Conservation (phyloP, 139 green algal species). For the Closterium sp. region DNA sequence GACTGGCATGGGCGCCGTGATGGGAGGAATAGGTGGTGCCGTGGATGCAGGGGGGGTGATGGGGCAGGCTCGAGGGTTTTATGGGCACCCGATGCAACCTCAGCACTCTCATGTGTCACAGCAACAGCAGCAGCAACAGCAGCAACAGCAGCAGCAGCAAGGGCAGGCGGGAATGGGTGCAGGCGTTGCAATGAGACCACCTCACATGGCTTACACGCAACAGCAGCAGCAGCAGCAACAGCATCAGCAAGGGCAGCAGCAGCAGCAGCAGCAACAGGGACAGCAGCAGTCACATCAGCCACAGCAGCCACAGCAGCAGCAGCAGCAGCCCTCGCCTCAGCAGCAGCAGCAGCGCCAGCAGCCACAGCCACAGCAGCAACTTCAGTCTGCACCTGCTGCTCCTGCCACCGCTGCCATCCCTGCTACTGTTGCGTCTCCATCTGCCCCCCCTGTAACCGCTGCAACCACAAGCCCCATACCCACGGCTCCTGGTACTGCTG, state of each 20-base stretch:
- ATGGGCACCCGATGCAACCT: neutral
- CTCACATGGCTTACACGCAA: neutral
- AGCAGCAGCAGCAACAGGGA: neutral
- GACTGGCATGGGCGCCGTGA: neutral
- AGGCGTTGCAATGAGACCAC: neutral
- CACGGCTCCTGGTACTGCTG: neutral
- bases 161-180: neutral
- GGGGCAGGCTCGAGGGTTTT: neutral
- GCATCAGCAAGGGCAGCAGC: neutral
- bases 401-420: neutral
- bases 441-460: neutral
- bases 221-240: neutral
- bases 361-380: neutral
- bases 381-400: neutral
- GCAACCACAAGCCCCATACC: neutral
- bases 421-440: neutral
- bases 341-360: neutral
- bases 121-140: neutral
- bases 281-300: neutral
- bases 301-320: neutral
- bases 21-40: neutral
- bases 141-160: neutral
- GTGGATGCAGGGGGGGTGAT: neutral
- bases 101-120: neutral
- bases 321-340: no score